Base-by-base conservation (phyloP, 1,139 yeast species). In the Candida sojae region DNA sequence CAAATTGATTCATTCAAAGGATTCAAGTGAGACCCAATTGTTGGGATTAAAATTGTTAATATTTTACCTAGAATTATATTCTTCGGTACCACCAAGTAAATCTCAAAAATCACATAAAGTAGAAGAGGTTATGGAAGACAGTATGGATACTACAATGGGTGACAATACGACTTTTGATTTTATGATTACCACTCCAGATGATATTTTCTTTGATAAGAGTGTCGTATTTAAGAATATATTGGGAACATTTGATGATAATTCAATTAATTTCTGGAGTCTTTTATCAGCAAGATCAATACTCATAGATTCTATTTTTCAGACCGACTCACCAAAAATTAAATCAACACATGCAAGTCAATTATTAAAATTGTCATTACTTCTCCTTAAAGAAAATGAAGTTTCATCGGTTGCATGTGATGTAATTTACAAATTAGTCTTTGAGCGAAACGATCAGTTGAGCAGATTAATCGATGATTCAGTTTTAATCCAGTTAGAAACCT, bases 311-410 rank as follows among this genome's bases (percentile, higher is more conserved):
- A 43, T 47, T 12, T 43, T 32, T 33, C 33, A 21, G 12, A 9
- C 17, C n/a, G 28, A 26, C 5, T 40, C 37, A 8, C 26, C 39
- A 4, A n/a, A 13, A 29, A 35, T 37, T 10, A 34, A 25, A 39
- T 12, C 30, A 6, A 13, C 23, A 11, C 43, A 41, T 41, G 32
- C 53, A 13, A 43, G 45, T 9, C 57, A 62, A 57, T 13, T 68
- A 53, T 53, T 81, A 11, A 76, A 75, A 48, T 59, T 77, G 30
- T 61, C 77, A n/a, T 55, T 84, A 10, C 80, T 77, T n/a, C 62
- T 73, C 48, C 48, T 83, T 17, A 82, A 76, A 46, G 66, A 68
- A 21, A 58, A 58, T 2, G 52, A 55, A 0, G 44, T 57, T 7
- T 55, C 56, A 21, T 43, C 39, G 2, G 31, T 64, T 37, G 58